These are phyloP conservation scores for Microthlaspi erraticum DNA, from an alignment of 345 rosid species.

Conservation along the genomic window DNA sequence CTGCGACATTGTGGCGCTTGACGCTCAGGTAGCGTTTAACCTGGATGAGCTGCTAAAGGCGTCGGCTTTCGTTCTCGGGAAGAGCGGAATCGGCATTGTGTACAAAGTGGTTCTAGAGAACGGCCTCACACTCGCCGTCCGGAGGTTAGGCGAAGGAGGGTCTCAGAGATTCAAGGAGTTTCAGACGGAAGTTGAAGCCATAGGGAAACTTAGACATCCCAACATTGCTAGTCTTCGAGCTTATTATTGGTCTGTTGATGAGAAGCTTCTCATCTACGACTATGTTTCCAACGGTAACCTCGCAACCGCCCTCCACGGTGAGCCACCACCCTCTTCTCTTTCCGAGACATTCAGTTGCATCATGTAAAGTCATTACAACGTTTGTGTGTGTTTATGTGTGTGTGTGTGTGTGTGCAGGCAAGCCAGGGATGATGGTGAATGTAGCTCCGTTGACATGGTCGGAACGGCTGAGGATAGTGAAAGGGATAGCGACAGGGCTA, in stretches of 20 bases:
- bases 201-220: constrained; percentile 91
- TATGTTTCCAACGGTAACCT: constrained; percentile 85
- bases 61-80: constrained; percentile 92
- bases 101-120: constrained; percentile 97
- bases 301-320: constrained; percentile 85
- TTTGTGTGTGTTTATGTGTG: constrained; percentile 10
- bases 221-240: constrained; percentile 86
- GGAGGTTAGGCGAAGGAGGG: constrained; percentile 97
- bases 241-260: constrained; percentile 97
- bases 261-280: constrained; percentile 91
- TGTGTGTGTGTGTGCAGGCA: constrained; percentile 55
- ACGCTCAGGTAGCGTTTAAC: constrained; percentile 78
- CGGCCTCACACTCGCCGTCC: constrained; percentile 82
- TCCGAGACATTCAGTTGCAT: constrained; percentile 8
- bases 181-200: constrained; percentile 94
- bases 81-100: constrained; percentile 95
- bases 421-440: constrained; percentile 66
- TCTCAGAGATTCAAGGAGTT: constrained; percentile 96
- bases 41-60: constrained; percentile 96
- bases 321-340: constrained; percentile 27
- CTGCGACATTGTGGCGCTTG: constrained; percentile 77
- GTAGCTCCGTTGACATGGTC: constrained; percentile 75
- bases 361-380: neutral
- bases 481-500: constrained; percentile 81
- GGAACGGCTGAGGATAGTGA: constrained; percentile 66